Base-by-base conservation (phyloP, 1,139 yeast species). In the Pneumocystis sp. region DNA sequence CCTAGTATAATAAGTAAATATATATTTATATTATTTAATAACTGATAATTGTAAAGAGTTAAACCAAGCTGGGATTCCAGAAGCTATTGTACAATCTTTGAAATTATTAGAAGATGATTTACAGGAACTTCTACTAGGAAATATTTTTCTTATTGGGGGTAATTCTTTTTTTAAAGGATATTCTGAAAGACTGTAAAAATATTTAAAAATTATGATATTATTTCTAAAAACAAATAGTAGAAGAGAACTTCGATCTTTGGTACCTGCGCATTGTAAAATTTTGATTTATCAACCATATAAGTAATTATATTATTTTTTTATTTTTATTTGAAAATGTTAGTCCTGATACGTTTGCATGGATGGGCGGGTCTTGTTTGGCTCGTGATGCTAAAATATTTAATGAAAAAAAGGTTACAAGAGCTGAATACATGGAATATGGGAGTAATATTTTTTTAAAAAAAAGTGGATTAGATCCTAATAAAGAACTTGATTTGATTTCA, bases 341-440 rank as follows among this genome's bases (percentile, higher is more conserved):
- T 62, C 79, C 81, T 6, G 74, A 76, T 3, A 72, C 78, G 2
- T 78, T 79, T 67, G 84, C 85, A 0, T 85, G 87, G 85, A 74
- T 77, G 62, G 82, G 86, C 15, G 87, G 86, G 42, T 76, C 80
- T 15, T 73, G 75, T 25, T 81, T 91, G 67, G 81, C 75, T 1
- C 29, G 40, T 15, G 80, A 81, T 59, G 83, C 82, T 1, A 79
- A 77, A 0, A 70, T 75, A 65, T 81, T 86, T 67, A 77, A 78
- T 15, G 79, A 81, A 64, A 81, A 86, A 8, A 80, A 83, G 68
- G 84, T 91, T 34, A 81, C 95, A 0, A 83, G 84, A 68, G 83
- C 84, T 68, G 97, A 91, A 66, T 91, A 90, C 72, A 81, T 83
- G 71, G 97, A 91, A 74, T 87, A 88, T 72, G 97, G 97, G 0